These are phyloP conservation scores for Neonectria coccinea DNA, from an alignment of 2,329 filamentous ascomycete genomes.

Conservation along the genomic window DNA sequence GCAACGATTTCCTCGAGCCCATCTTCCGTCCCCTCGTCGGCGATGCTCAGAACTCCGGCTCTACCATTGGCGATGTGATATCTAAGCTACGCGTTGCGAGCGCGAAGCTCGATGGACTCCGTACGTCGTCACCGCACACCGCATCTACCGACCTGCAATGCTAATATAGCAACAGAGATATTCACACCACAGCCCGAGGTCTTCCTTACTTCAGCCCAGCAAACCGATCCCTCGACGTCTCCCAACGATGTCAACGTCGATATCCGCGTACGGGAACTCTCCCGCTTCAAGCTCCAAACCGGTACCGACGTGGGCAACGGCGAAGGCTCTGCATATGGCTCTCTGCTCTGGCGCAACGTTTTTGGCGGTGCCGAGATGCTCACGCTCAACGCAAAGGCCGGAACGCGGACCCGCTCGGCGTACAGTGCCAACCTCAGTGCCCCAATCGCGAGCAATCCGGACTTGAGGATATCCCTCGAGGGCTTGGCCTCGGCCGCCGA, in stretches of 20 bases:
- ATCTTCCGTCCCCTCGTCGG: conserved; percentile 83
- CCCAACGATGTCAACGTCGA: conserved; percentile 86
- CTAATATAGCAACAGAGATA: conserved; percentile 70
- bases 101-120: conserved; percentile 82
- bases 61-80: conserved; percentile 84
- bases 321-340: conserved; percentile 93
- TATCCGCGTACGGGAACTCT: conserved; percentile 84
- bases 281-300: conserved; percentile 88
- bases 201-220: conserved; percentile 81
- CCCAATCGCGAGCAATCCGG: conserved; percentile 85
- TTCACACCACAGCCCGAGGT: conserved; percentile 86
- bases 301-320: conserved; percentile 94
- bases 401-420: conserved; percentile 89
- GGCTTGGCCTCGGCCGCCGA: conserved; percentile 85
- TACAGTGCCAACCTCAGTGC: conserved; percentile 89
- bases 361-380: conserved; percentile 94
- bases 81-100: conserved; percentile 76
- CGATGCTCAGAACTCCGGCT: conserved; percentile 72
- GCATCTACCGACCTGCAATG: conserved; percentile 5
- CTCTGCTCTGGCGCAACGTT: conserved; percentile 88
- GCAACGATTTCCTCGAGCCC: conserved; percentile 83
- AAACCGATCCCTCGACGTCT: conserved; percentile 74
- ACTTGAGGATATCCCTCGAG: conserved; percentile 82
- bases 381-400: conserved; percentile 86
- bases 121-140: conserved; percentile 60